phyloP scores from a whole-genome alignment of 2,329 filamentous ascomycete genomes.

The Colletotrichum echinochloae region DNA sequence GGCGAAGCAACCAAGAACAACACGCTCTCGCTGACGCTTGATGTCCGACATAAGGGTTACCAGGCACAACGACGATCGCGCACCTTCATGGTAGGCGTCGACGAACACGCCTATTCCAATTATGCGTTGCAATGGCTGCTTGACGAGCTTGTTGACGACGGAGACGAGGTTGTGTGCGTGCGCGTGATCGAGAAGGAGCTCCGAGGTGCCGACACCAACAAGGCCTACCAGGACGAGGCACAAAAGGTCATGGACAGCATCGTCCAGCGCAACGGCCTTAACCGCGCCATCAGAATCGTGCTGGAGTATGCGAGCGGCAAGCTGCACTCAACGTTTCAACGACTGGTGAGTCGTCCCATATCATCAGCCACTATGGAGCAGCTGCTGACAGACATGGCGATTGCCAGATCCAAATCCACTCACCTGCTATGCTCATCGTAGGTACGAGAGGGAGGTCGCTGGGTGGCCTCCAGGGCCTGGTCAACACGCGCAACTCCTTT shows the following conservation, averaged over 20 bases:
- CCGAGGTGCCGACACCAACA: conserved; percentile 72
- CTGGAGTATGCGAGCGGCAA: conserved; percentile 92
- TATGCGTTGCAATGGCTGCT: conserved; percentile 94
- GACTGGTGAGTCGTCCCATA: conserved; percentile 74
- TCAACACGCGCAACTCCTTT: conserved; percentile 83
- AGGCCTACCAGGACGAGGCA: conserved; percentile 78
- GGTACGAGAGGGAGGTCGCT: conserved; percentile 88
- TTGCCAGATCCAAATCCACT: conserved; percentile 85
- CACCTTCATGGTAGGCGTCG: conserved; percentile 90
- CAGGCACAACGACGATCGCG: conserved; percentile 83
- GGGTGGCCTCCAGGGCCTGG: conserved; percentile 85
- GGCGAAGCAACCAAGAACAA: conserved; percentile 71
- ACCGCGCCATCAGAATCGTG: conserved; percentile 86
- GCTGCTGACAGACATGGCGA: conserved; percentile 1
- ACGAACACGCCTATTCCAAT: conserved; percentile 91
- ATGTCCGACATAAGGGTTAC: conserved; percentile 88
- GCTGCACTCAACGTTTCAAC: conserved; percentile 89
- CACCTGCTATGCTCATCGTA: conserved; percentile 91
- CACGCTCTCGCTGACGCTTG: conserved; percentile 80
- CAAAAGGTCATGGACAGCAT: conserved; percentile 80
- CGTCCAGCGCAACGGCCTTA: conserved; percentile 79
- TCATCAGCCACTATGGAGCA: not conserved
- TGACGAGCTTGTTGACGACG: conserved; percentile 91
- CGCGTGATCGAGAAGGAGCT: conserved; percentile 88
- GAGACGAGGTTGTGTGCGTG: conserved; percentile 92